A percentile compares a stretch with the other conserved stretches of the same genome.
Evolutionary conservation across 2,329 filamentous ascomycete species (phyloP).

Genomic region (Fonsecaea pedrosoi): DNA sequence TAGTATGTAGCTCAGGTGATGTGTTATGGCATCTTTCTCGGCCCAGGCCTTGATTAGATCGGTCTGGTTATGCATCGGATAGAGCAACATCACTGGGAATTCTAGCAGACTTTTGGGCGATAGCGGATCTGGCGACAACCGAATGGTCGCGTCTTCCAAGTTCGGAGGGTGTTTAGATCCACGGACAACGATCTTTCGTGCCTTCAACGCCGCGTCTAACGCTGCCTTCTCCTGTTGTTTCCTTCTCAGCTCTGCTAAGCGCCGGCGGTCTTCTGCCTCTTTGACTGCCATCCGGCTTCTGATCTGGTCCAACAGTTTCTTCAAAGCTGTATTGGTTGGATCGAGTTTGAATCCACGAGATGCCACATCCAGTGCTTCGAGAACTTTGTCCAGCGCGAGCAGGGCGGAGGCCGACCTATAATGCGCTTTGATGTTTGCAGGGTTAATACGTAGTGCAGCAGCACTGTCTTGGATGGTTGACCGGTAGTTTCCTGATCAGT

Average conservation of each 20-base stretch:
- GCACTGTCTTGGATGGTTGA: constrained; percentile 86
- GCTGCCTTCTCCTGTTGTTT: constrained; percentile 63
- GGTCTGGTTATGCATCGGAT: constrained; percentile 79
- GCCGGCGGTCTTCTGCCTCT: constrained; percentile 62
- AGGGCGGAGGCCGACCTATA: constrained; percentile 84
- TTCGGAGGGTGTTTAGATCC: constrained; percentile 76
- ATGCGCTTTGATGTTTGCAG: constrained; percentile 83
- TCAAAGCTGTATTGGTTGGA: constrained; percentile 70
- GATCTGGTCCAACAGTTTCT: constrained; percentile 68
- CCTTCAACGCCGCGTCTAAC: constrained; percentile 69
- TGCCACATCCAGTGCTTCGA: constrained; percentile 82
- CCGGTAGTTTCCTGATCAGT: constrained; percentile 75
- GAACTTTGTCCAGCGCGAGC: constrained; percentile 76
- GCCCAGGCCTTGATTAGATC: constrained; percentile 90
- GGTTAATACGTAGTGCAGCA: constrained; percentile 77
- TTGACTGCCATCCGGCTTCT: constrained; percentile 63
- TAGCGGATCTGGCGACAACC: constrained; percentile 73
- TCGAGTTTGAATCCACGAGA: constrained; percentile 76
- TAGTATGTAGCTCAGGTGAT: constrained; percentile 85
- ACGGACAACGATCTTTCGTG: constrained; percentile 72
- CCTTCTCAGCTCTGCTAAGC: constrained; percentile 57
- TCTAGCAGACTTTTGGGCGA: constrained; percentile 74
- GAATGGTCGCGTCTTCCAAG: constrained; percentile 80
- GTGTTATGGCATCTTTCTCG: constrained; percentile 75
- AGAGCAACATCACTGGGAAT: constrained; percentile 83